Evolutionary conservation across 148 eudicot genomes (phyloP).

Genomic region (Oxyria digyna): DNA sequence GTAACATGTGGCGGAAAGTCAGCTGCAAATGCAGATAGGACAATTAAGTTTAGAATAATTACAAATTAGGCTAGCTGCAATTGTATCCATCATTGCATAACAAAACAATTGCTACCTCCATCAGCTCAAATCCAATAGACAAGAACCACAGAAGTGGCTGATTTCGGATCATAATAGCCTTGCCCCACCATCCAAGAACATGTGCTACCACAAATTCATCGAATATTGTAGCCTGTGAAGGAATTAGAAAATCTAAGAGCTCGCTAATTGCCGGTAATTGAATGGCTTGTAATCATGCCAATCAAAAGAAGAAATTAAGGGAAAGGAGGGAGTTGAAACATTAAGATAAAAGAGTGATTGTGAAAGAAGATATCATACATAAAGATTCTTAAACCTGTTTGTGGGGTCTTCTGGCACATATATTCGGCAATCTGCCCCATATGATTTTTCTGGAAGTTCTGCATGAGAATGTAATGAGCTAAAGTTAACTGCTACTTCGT

Average conservation of each 20-base stretch:
- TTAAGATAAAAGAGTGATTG: conserved; percentile 12
- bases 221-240: conserved; percentile 70
- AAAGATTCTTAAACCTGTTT: conserved; percentile 98
- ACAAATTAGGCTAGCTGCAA: background rate
- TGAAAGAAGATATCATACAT: conserved; percentile 85
- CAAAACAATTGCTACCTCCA: conserved; percentile 50
- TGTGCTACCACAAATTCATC: conserved; percentile 94
- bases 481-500: background rate
- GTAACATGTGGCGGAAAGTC: conserved; percentile 98
- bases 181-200: conserved; percentile 99
- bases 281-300: background rate
- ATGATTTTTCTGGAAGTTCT: conserved; percentile 98
- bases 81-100: background rate
- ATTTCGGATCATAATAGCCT: conserved; percentile 98
- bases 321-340: background rate
- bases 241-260: conserved; percentile 15
- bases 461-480: conserved; percentile 12
- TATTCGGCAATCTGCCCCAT: conserved; percentile 89
- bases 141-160: conserved; percentile 96
- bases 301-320: background rate
- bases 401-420: conserved; percentile 73
- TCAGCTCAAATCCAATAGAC: conserved; percentile 88
- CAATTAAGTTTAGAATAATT: background rate
- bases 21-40: conserved; percentile 35
- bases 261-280: conserved; percentile 2